Evolutionary conservation across 176 grass and related monocot species (phyloP).

Genomic region (Carex pumila): DNA sequence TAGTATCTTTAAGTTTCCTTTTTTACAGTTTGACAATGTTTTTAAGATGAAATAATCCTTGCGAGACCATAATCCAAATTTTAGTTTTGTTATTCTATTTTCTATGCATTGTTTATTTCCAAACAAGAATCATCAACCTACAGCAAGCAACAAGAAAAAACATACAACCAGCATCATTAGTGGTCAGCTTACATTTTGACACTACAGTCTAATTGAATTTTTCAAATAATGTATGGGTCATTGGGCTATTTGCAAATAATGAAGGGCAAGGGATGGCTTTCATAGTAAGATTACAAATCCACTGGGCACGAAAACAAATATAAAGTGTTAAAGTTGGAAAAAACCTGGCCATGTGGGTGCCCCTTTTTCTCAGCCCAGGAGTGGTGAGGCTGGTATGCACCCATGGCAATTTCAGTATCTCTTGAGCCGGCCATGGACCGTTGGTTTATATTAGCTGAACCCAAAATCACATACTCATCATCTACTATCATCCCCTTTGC

Average conservation of each 20-base stretch:
- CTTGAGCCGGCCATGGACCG: conserved; percentile 78
- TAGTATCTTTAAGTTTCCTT: neutral
- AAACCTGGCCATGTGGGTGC: conserved; percentile 85
- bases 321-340: neutral
- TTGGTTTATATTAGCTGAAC: conserved; percentile 97
- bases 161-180: neutral
- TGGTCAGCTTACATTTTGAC: neutral
- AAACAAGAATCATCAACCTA: neutral
- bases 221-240: neutral
- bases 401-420: conserved; percentile 98
- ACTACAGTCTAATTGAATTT: neutral
- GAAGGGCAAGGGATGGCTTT: neutral
- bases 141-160: neutral
- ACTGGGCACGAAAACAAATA: neutral
- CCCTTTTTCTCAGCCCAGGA: conserved; percentile 49
- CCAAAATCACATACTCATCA: conserved; percentile 81
- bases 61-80: neutral
- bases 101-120: neutral
- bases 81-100: neutral
- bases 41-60: neutral
- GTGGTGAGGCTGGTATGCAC: conserved; percentile 87
- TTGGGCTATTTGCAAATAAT: neutral
- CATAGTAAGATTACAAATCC: neutral
- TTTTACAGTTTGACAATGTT: neutral
- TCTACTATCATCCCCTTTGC: conserved; percentile 96